Conservation (phyloP, 345 rosid species). For the Salix caprea region DNA sequence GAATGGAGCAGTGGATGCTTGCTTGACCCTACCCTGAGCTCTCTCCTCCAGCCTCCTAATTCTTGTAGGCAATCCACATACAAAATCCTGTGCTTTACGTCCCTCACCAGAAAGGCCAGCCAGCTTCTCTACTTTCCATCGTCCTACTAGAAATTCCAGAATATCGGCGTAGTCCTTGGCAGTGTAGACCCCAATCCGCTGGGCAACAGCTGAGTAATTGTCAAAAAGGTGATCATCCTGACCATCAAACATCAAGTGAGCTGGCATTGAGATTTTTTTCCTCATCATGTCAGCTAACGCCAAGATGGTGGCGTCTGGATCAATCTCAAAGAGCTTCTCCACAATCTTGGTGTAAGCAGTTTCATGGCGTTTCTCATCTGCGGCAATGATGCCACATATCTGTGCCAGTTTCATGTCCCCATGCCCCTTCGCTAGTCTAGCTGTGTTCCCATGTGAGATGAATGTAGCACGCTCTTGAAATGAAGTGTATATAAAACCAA, state of each 20-base stretch:
- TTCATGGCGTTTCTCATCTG: constrained; percentile 40
- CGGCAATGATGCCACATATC: constrained; percentile 34
- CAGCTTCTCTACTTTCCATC: constrained; percentile 30
- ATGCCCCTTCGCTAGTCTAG: constrained; percentile 33
- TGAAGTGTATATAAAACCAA: constrained; percentile 35
- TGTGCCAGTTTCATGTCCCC: constrained; percentile 36
- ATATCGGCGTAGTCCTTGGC: constrained; percentile 29
- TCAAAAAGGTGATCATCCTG: constrained; percentile 28
- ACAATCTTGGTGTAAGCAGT: constrained; percentile 30
- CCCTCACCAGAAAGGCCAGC: constrained; percentile 30
- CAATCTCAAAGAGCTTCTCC: constrained; percentile 38
- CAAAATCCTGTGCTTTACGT: constrained; percentile 27
- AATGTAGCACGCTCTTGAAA: constrained; percentile 46
- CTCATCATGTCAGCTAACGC: constrained; percentile 41
- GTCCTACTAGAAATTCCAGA: constrained; percentile 28
- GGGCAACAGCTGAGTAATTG: constrained; percentile 28
- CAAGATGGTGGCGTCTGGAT: constrained; percentile 28
- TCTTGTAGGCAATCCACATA: constrained; percentile 27
- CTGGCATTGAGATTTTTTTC: constrained; percentile 34
- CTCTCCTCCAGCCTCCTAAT: constrained; percentile 31
- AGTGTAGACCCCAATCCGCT: constrained; percentile 30
- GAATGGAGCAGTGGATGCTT: constrained; percentile 15
- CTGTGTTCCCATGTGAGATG: constrained; percentile 38
- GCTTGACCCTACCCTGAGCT: constrained; percentile 25
- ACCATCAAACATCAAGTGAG: constrained; percentile 36